These are phyloP conservation scores for Phlyctochytrium arcticum DNA, from an alignment of 192 early-diverging fungal species.

Conservation along the genomic window DNA sequence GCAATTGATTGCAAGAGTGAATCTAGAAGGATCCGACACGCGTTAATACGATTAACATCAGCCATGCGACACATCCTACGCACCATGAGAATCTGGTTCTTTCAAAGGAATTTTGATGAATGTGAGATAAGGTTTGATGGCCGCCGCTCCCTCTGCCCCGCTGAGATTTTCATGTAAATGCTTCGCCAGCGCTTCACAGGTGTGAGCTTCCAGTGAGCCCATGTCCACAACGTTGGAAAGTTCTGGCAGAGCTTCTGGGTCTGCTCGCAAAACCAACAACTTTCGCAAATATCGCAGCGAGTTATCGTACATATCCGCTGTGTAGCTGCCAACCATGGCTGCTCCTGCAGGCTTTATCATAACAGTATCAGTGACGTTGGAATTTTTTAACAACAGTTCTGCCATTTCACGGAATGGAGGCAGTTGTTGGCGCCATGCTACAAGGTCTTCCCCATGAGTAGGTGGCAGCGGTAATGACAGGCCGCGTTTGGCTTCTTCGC, in stretches of 20 bases:
- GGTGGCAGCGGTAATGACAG: conserved; percentile 37
- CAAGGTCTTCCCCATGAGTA: neutral
- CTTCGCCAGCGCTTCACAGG: conserved; percentile 16
- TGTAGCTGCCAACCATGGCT: conserved; percentile 47
- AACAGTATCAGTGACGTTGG: neutral
- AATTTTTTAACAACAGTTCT: conserved; percentile 7
- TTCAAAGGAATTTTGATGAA: neutral
- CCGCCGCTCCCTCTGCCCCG: too few species aligned
- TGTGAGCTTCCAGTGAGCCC: conserved; percentile 24
- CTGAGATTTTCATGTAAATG: too few species aligned
- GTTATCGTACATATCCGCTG: conserved; percentile 59
- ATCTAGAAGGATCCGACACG: conserved; percentile 48
- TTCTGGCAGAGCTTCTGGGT: conserved; percentile 53
- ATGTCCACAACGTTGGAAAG: too few species aligned
- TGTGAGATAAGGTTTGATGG: too few species aligned
- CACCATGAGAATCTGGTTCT: too few species aligned
- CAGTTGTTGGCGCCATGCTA: conserved; percentile 8
- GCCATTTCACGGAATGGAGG: conserved; percentile 24
- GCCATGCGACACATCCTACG: too few species aligned
- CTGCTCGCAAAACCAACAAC: conserved; percentile 53
- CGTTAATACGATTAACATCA: too few species aligned
- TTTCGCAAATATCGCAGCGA: conserved; percentile 60
- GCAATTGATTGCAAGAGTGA: conserved; percentile 60
- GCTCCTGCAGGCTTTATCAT: neutral
- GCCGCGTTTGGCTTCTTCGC: conserved; percentile 43